Evolutionary conservation across 129 eudicot genomes (phyloP), one percentile per base, ranked within the genome.

Genomic region (Artemisia annua): DNA sequence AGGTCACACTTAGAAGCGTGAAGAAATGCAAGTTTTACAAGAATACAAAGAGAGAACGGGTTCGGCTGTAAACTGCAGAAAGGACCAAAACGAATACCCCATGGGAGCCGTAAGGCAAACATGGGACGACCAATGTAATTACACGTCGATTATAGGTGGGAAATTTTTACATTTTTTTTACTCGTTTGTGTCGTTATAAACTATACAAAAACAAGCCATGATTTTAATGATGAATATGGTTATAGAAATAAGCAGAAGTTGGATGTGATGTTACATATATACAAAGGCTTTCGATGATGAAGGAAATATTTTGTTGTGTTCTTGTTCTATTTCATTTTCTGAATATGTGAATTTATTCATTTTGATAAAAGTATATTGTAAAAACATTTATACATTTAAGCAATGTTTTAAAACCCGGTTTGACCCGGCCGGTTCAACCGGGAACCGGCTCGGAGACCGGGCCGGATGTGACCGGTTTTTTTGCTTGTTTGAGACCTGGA

Each of bases 61-160:
- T 71, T 78, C 62, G 12, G 65, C 82, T 63, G 67, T 53, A 66
- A 68, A 62, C 63, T 57, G 44, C 75, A 59, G 35, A 57, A 39
- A 60, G 79, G 72, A 76, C 63, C 81, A 61, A 68, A 78, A 71
- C 24, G 52, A 19, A 22, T 43, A 26, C 55, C 39, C 63, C 14
- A 43, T 46, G 78, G 73, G 72, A 71, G 82, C 78, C 60, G 82
- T 78, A 78, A 78, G 82, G 82, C 62, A 11, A 64, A 65, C 82
- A 4, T 12, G 82, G 82, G 78, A 64, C 53, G 78, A 64, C 53
- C 66, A 46, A 78, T 78, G 82, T 78, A 78, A 78, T 64, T 78
- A 78, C 73, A 78, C 62, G 72, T 64, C 15, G 73, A 64, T 63
- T 74, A 76, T 56, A 78, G 82, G 67, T 26, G 64, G 67, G 72